These are phyloP conservation scores for Termitomyces sp. DNA, from an alignment of 768 basidiomycete species.

Conservation along the genomic window DNA sequence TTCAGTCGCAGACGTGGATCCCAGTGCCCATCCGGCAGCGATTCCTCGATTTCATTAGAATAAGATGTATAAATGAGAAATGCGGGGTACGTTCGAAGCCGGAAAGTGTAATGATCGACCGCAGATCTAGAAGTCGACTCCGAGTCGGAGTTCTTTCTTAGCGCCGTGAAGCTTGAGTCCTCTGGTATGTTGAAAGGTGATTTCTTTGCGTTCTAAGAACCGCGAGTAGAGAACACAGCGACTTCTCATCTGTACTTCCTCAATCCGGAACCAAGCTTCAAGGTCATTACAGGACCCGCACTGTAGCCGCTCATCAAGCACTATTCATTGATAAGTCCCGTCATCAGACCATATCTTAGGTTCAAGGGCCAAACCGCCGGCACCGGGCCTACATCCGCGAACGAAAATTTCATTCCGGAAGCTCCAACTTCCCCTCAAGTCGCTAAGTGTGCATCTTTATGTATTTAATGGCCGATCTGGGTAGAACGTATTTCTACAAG, in stretches of 20 bases:
- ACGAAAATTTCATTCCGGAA: not conserved
- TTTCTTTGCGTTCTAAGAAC: not conserved
- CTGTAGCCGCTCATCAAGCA: not conserved
- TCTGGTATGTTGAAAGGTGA: constrained; percentile 1
- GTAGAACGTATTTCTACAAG: not conserved
- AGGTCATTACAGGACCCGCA: not conserved
- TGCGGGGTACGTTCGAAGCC: not conserved
- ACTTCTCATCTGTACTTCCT: not conserved
- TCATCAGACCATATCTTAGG: not conserved
- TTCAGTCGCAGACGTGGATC: too few species aligned
- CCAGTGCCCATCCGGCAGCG: not conserved
- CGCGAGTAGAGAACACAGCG: not conserved
- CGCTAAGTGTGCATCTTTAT: not conserved
- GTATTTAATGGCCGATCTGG: not conserved
- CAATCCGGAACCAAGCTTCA: not conserved
- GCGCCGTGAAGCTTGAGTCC: not conserved
- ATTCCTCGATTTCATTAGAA: not conserved
- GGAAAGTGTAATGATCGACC: not conserved
- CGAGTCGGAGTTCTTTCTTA: constrained; percentile 1
- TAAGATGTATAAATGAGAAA: not conserved
- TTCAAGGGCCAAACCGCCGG: not conserved
- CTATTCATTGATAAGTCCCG: not conserved
- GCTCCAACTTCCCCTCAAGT: not conserved
- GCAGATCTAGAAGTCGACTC: not conserved
- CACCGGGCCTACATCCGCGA: not conserved